Evolutionary conservation across 371 early-diverging fungal species (phyloP), one percentile per base, ranked within the genome.

Genomic region (Mortierella sp.): DNA sequence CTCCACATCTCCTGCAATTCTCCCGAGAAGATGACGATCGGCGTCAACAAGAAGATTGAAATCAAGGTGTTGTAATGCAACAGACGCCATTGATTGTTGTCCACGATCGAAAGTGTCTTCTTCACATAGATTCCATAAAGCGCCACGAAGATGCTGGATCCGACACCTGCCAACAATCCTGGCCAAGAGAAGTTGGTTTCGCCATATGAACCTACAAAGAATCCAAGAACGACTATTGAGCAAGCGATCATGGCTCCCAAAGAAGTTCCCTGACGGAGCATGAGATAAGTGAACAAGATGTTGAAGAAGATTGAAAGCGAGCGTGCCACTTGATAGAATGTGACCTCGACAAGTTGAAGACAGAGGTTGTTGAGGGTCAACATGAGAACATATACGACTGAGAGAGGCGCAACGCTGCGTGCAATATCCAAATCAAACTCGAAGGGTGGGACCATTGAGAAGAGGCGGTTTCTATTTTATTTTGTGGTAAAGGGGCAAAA

Each of bases 121-220:
- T 93, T 92, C 47, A 93, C 92, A 69, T 91, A 93, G 63, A 93
- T 92, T 60, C 93, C 93, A 67, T 93, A 93, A 41, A 93, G 84
- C 2, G 93, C 93, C 11, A 93, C 92, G 87, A 93, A 93, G 22
- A 90, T 84, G 66, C 89, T 89, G 0, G 91, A 91, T 8, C 90
- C 90, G 5, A 93, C 91, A 74, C 93, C 93, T 52, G 90, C 91
- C 43, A 91, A 74, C 32, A 93, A 76, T 65, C 92, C 93, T 22
- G 86, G 83, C 90, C 91, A 92, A 21, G 90, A 90, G 61, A 93
- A 93, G 77, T 93, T 90, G 74, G 89, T 84, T 70, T 93, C 93
- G 47, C 92, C 92, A 76, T 89, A 90, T 1, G 92, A 91, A 7
- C 93, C 93, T 63, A 92, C 86, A 40, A 90, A 87, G 77, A 93